phyloP scores from a whole-genome alignment of 1,284 basidiomycete genomes.

The Meira nashicola region DNA sequence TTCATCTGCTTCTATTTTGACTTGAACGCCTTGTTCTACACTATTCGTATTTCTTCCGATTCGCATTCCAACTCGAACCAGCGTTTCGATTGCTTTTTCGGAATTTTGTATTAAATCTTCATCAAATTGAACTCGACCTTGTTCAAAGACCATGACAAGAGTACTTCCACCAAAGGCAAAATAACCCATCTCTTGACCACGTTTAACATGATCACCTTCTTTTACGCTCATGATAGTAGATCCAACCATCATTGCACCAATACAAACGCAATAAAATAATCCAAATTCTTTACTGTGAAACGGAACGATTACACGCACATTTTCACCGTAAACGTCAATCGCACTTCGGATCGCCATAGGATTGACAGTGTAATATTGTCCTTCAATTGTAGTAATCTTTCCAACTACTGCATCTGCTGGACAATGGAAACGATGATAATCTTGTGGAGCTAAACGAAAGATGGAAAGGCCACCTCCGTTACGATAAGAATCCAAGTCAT shows the following conservation, averaged over 20 bases:
- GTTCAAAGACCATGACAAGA: slow-evolving; percentile 57
- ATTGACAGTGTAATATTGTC: slow-evolving; percentile 56
- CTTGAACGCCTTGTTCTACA: background rate
- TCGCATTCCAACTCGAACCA: slow-evolving; percentile 61
- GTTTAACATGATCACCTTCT: slow-evolving; percentile 71
- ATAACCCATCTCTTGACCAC: slow-evolving; percentile 77
- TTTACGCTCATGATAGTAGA: slow-evolving; percentile 74
- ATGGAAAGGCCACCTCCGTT: slow-evolving; percentile 9
- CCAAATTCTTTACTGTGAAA: slow-evolving; percentile 50
- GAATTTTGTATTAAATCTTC: slow-evolving; percentile 78
- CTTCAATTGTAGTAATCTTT: slow-evolving; percentile 57
- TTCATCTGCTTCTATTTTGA: background rate
- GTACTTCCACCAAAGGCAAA: slow-evolving; percentile 54
- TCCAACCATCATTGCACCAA: slow-evolving; percentile 58
- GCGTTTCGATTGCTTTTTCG: slow-evolving; percentile 63
- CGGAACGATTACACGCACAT: slow-evolving; percentile 59
- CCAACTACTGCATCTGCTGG: slow-evolving; percentile 71
- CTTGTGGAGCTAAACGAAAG: slow-evolving; percentile 72
- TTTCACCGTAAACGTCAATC: slow-evolving; percentile 92
- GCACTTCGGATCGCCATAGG: slow-evolving; percentile 72
- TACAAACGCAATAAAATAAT: slow-evolving; percentile 15
- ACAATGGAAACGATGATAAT: slow-evolving; percentile 93
- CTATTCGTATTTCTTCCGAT: slow-evolving; percentile 17
- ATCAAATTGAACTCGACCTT: slow-evolving; percentile 76
- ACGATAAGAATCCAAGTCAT: slow-evolving; percentile 60